Evolutionary conservation across 169 alveolate genomes (phyloP).

Genomic region (Toxoplasma gondii): DNA sequence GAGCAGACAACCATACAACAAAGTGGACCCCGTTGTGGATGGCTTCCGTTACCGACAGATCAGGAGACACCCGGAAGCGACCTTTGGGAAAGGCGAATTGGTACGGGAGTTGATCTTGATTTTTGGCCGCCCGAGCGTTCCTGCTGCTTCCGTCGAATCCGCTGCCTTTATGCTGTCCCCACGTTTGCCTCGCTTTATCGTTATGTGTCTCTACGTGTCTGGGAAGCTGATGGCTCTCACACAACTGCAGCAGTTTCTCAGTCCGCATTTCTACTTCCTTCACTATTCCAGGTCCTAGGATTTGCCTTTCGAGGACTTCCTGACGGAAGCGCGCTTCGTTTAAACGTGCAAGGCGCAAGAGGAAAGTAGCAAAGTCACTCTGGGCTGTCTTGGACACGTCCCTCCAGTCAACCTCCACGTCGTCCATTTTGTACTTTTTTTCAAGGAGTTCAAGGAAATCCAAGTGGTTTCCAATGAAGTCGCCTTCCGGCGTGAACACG

Average conservation of each 20-base stretch:
- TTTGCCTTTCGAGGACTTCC: not conserved
- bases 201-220: not conserved
- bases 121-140: not conserved
- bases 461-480: constrained; percentile 15
- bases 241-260: not conserved
- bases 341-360: not conserved
- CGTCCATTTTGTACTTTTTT: constrained; percentile 7
- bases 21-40: not conserved
- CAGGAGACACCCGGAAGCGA: not conserved
- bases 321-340: not conserved
- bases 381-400: not conserved
- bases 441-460: not conserved
- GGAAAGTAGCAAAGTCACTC: not conserved
- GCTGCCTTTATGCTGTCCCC: too few relatives aligned
- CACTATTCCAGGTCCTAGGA: not conserved
- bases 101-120: not conserved
- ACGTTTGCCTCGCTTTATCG: too few relatives aligned
- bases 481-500: constrained; percentile 39
- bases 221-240: not conserved
- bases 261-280: not conserved
- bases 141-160: too few relatives aligned
- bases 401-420: not conserved
- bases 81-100: not conserved
- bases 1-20: not conserved
- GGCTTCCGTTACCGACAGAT: not conserved